These are phyloP conservation scores for Podospora australis DNA, from an alignment of 495 filamentous ascomycete genomes.

Conservation along the genomic window DNA sequence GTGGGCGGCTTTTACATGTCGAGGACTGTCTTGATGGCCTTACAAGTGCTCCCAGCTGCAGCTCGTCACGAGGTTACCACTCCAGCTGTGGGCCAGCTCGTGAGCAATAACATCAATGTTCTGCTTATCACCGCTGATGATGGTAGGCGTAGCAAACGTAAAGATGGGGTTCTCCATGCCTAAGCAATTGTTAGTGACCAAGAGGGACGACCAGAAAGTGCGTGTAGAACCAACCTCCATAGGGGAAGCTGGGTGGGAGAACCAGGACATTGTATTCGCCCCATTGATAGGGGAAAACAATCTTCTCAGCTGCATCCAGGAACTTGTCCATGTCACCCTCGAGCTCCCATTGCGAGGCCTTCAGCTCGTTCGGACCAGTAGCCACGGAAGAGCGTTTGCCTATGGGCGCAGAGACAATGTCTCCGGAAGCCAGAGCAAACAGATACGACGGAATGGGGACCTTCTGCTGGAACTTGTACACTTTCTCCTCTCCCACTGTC, in stretches of 20 bases:
- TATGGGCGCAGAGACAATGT: constrained; percentile 76
- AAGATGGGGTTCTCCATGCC: constrained; percentile 96
- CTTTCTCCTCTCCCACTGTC: constrained; percentile 41
- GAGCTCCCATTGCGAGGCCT: constrained; percentile 81
- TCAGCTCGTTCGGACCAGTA: constrained; percentile 79
- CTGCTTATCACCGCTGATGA: constrained; percentile 84
- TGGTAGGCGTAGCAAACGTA: constrained; percentile 88
- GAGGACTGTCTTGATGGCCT: constrained; percentile 9
- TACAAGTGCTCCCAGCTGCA: constrained; percentile 91
- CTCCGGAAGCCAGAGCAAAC: constrained; percentile 85
- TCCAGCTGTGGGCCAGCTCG: constrained; percentile 87
- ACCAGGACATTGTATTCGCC: constrained; percentile 91
- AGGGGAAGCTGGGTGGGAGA: constrained; percentile 85
- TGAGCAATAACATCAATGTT: constrained; percentile 97
- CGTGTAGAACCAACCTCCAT: constrained; percentile 40
- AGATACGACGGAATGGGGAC: constrained; percentile 93
- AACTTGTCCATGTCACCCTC: constrained; percentile 86
- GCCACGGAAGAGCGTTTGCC: constrained; percentile 78
- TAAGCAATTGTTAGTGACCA: constrained; percentile 8
- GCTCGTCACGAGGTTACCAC: constrained; percentile 85
- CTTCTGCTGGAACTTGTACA: constrained; percentile 80
- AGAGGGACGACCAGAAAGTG: neutral
- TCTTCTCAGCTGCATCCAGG: constrained; percentile 78
- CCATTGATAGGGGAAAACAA: constrained; percentile 87
- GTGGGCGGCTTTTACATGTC: neutral